Base-by-base conservation (phyloP, 2,329 filamentous ascomycete species). In the Fusarium aywerte region DNA sequence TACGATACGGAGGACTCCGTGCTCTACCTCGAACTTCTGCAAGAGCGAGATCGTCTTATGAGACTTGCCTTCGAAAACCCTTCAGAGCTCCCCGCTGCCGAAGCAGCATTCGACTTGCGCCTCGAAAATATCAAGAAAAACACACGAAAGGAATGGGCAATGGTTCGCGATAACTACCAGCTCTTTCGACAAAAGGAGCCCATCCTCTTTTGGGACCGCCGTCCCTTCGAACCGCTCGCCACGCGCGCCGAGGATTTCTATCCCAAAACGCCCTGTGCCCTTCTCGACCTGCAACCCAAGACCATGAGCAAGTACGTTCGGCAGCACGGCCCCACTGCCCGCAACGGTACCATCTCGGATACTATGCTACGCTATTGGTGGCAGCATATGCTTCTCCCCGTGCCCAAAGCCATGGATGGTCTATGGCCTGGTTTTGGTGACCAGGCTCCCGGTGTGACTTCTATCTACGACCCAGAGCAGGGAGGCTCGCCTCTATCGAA, bases 261-360 rank as follows among this genome's bases (percentile, higher is more conserved):
- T 75, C 92, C 92, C 2, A 80, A 84, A 23, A 77, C 82, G 10
- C 79, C 82, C 8, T 80, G 87, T 55, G 78, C 81, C 12, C 84
- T 95, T 5, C 75, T 93, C 16, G 91, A 93, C 75, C 80, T 92
- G 59, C 85, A 89, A 67, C 91, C 92, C 5, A 83, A 84, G 67
- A 74, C 81, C 4, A 78, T 84, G 62, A 81, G 83, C 68, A 81
- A 80, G 2, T 69, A 86, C 3, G 71, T 89, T 20, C 81, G 81
- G 8, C 74, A 84, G 53, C 77, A 78, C 53, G 84, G 84, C 1
- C 75, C 79, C 3, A 78, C 76, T 3, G 77, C 71, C 25, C 80
- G 80, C 38, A 74, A 80, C 2, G 84, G 82, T 42, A 84, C 87
- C 69, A 78, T 81, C 11, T 83, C 87, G 21, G 83, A 87, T 36